Evolutionary conservation across 2,329 filamentous ascomycete species (phyloP).

Genomic region (Rhinocladiella similis): DNA sequence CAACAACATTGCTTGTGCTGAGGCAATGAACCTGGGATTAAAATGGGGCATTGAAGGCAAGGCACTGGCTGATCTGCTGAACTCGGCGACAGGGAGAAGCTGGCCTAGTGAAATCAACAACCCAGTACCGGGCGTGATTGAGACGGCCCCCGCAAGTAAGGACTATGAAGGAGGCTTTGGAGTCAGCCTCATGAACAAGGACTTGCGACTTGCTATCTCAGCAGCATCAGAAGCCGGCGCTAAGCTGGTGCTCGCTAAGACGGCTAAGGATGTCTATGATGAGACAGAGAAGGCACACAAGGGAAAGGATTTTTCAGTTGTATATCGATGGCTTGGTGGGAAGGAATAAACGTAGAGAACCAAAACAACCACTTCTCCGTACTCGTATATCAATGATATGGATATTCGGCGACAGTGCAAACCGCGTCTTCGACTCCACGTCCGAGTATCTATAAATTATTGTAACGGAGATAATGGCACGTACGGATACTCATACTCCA

Average conservation of each 20-base stretch:
- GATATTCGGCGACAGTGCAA: not conserved
- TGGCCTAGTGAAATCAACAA: slow-evolving; percentile 98
- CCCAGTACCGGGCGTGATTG: slow-evolving; percentile 81
- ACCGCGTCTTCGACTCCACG: not conserved
- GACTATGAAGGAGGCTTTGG: slow-evolving; percentile 80
- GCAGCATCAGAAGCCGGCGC: slow-evolving; percentile 69
- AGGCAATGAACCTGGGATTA: slow-evolving; percentile 67
- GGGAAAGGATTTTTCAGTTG: slow-evolving; percentile 77
- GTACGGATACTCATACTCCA: no score
- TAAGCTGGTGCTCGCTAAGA: slow-evolving; percentile 63
- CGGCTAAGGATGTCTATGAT: slow-evolving; percentile 68
- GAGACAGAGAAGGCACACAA: slow-evolving; percentile 62
- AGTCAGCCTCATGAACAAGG: slow-evolving; percentile 77
- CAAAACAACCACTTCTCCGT: no score
- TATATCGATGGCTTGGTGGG: slow-evolving; percentile 55
- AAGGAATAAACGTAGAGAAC: slow-evolving; percentile 20
- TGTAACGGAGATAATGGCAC: no score
- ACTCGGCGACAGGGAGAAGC: slow-evolving; percentile 88
- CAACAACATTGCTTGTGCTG: slow-evolving; percentile 76
- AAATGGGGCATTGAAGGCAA: slow-evolving; percentile 63
- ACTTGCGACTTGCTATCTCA: slow-evolving; percentile 70
- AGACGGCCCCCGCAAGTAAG: slow-evolving; percentile 70
- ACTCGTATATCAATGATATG: not conserved
- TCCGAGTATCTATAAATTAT: not conserved
- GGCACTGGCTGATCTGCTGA: slow-evolving; percentile 81